Base-by-base conservation (phyloP, 805 yeast species). In the Candida railenensis region DNA sequence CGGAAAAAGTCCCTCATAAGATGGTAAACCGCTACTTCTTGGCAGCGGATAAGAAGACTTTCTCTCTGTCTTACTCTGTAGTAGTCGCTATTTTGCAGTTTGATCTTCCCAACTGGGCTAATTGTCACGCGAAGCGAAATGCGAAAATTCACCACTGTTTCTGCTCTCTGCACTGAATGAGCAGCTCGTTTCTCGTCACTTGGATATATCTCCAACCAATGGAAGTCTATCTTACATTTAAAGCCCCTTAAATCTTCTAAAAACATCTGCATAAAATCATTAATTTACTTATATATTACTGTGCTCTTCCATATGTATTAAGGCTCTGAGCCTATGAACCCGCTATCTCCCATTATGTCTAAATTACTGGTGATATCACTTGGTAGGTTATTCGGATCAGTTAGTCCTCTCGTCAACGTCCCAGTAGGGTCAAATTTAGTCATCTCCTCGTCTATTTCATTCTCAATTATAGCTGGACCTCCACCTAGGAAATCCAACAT, bases 401-500 rank as follows among this genome's bases (percentile, higher is more conserved):
- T 65, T 39, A 80, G 63, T 21, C 77, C 80, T 49, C 71, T 74
- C 4, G 74, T 71, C 16, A 78, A 66, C 16, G 66, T 56, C 8
- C 72, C 73, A 12, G 69, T 68, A 15, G 76, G 76, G 48, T 76
- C 81, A 43, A 75, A 68, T 48, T 66, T 66, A 37, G 60, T 54
- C 32, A 70, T 61, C 42, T 67, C 73, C 30, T 67, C 71, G 53
- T 70, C 77, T 8, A 69, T 57, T 46, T 69, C 74, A 48, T 63
- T 63, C 46, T 61, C 62, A 20, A 71, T 67, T 16, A 72, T 69
- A 8, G 72, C 62, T 12, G 76, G 74, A 8, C 78, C 76, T 11
- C 94, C 94, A 18, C 94, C 95, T 16, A 87, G 71, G 69, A 87
- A 87, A 63, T 87, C 94, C 65, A 87, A 69, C 95, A 87, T 87